Conservation (phyloP, 2,329 filamentous ascomycete species). For the Ophiognomonia clavigignenti-juglandacearum region DNA sequence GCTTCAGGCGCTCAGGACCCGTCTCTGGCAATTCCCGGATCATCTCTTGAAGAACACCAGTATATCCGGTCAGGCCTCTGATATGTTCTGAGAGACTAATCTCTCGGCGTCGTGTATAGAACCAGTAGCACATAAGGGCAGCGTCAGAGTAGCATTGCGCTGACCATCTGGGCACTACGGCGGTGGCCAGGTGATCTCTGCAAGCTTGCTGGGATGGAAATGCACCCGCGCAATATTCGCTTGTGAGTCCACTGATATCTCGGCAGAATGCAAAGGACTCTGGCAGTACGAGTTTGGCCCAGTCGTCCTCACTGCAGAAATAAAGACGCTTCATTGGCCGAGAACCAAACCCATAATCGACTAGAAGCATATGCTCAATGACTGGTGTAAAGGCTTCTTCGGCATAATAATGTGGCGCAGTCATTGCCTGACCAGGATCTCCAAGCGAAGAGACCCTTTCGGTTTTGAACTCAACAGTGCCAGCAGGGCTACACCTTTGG, state of each 20-base stretch:
- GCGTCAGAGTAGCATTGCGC: neutral
- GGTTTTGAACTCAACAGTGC: neutral
- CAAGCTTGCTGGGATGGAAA: neutral
- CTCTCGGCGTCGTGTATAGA: slow-evolving; percentile 2
- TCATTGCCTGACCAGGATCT: neutral
- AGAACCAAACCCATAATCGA: slow-evolving; percentile 9
- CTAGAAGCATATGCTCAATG: slow-evolving; percentile 10
- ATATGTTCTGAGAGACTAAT: neutral
- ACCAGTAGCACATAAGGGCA: slow-evolving; percentile 15
- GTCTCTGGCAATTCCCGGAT: slow-evolving; percentile 12
- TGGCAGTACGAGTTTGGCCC: neutral
- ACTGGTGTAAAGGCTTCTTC: neutral
- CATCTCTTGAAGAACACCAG: slow-evolving; percentile 17
- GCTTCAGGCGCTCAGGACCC: slow-evolving; percentile 14
- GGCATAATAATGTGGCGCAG: neutral
- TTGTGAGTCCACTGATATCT: neutral
- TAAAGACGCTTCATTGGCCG: neutral
- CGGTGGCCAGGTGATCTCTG: neutral
- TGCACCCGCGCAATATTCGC: neutral
- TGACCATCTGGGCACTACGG: neutral
- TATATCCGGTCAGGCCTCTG: slow-evolving; percentile 13
- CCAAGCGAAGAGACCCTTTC: neutral
- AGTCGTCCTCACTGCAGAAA: neutral
- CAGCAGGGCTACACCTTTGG: neutral
- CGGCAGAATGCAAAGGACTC: neutral